Percentiles rank a stretch among this genome's conserved stretches.
These are phyloP conservation scores for Candida tetrigidarum DNA, from an alignment of 1,139 yeast genomes.

Conservation along the genomic window DNA sequence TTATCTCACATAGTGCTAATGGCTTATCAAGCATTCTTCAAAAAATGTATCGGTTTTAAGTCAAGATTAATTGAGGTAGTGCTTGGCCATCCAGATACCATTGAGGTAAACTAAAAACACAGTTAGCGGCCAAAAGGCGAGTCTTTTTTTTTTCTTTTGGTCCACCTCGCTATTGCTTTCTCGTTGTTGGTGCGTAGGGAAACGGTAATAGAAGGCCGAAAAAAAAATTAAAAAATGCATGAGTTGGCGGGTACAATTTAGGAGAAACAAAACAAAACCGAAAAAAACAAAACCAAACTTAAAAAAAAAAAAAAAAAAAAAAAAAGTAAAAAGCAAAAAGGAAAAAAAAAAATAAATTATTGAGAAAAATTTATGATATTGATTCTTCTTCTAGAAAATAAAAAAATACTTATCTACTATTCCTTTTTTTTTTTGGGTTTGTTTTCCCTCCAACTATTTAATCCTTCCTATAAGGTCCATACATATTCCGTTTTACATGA, in stretches of 20 bases:
- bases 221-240: too few species aligned
- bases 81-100: too few species aligned
- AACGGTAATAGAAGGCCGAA: too few species aligned
- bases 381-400: too few species aligned
- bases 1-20: too few species aligned
- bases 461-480: not conserved
- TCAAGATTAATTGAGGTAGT: not conserved
- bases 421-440: not conserved
- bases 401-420: not conserved
- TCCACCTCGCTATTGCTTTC: not conserved
- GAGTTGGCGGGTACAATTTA: not conserved
- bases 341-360: not conserved
- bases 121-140: too few species aligned
- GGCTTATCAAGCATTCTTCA: too few species aligned
- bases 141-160: not conserved
- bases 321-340: not conserved
- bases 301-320: not conserved
- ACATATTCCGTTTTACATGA: conserved; percentile 2
- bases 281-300: not conserved
- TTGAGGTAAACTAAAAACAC: too few species aligned
- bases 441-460: not conserved
- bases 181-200: too few species aligned
- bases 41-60: too few species aligned
- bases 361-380: too few species aligned
- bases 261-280: conserved; percentile 3